Conservation (phyloP, 2,329 filamentous ascomycete species). For the Nectriaceae sp. region DNA sequence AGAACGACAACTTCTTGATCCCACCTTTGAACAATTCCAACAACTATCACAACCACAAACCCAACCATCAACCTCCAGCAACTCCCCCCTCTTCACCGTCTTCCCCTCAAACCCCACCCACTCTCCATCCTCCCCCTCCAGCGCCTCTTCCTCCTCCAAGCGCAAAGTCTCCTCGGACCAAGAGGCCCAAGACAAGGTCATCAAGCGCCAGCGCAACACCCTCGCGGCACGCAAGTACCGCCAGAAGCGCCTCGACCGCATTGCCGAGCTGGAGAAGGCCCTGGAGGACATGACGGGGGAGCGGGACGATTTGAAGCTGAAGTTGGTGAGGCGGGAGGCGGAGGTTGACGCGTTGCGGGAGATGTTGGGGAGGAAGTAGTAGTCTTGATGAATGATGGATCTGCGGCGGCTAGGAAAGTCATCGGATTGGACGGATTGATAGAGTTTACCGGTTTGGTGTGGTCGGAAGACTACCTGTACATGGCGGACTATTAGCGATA, state of each 20-base stretch:
- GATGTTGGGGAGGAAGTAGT: slow-evolving; percentile 41
- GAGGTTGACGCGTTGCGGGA: slow-evolving; percentile 63
- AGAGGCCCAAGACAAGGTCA: slow-evolving; percentile 28
- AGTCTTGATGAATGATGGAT: slow-evolving; percentile 6
- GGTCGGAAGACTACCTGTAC: no score
- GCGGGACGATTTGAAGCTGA: slow-evolving; percentile 63
- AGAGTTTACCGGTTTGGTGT: no score
- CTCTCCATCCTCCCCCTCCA: slow-evolving; percentile 6
- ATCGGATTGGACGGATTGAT: no score
- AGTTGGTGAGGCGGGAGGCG: slow-evolving; percentile 65
- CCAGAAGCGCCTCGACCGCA: slow-evolving; percentile 69
- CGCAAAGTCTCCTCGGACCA: slow-evolving; percentile 22
- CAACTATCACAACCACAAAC: not conserved
- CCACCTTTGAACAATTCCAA: slow-evolving; percentile 1
- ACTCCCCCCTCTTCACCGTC: not conserved
- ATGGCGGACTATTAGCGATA: no score
- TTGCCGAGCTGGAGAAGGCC: slow-evolving; percentile 61
- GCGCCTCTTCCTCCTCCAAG: slow-evolving; percentile 12
- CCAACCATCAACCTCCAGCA: not conserved
- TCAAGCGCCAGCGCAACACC: slow-evolving; percentile 69
- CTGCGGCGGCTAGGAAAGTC: not conserved
- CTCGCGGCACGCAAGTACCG: slow-evolving; percentile 72
- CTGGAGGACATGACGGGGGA: slow-evolving; percentile 61
- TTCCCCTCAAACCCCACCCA: slow-evolving; percentile 1
- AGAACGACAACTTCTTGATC: not conserved